phyloP scores from a whole-genome alignment of 1,284 basidiomycete genomes.

The Puccinia horiana region DNA sequence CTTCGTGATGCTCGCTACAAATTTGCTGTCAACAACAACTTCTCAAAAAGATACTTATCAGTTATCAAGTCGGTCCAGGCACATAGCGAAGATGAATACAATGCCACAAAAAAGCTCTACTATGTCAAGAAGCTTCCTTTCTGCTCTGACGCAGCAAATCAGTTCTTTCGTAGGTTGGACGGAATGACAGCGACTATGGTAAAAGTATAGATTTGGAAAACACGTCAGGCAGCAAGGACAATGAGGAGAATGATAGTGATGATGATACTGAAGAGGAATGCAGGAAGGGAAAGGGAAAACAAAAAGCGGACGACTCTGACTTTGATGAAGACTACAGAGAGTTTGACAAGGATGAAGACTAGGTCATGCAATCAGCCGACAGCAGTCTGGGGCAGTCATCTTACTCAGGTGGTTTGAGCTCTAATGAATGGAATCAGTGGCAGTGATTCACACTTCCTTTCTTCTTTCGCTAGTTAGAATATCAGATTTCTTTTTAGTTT shows the following conservation, averaged over 20 bases:
- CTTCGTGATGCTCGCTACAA: neutral
- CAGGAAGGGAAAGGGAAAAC: neutral
- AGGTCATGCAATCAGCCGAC: neutral
- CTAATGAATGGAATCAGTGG: neutral
- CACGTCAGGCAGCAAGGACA: neutral
- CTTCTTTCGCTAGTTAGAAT: too few relatives aligned
- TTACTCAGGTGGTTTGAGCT: neutral
- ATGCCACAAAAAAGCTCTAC: neutral
- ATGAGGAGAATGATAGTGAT: neutral
- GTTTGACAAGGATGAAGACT: neutral
- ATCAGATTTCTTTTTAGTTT: too few relatives aligned
- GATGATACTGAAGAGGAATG: neutral
- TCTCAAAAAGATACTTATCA: neutral
- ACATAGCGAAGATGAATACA: conserved; percentile 20
- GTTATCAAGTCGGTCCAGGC: neutral
- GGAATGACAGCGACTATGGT: neutral
- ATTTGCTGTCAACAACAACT: conserved; percentile 23
- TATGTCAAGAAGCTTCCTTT: neutral
- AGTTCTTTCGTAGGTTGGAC: neutral
- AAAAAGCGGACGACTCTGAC: neutral
- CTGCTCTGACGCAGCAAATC: conserved; percentile 6
- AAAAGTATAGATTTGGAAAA: neutral
- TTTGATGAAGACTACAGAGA: neutral
- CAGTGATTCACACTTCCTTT: neutral
- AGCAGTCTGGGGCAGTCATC: neutral